Evolutionary conservation across 2,329 filamentous ascomycete genomes (phyloP).

Genomic region (Penicillium thymicola): DNA sequence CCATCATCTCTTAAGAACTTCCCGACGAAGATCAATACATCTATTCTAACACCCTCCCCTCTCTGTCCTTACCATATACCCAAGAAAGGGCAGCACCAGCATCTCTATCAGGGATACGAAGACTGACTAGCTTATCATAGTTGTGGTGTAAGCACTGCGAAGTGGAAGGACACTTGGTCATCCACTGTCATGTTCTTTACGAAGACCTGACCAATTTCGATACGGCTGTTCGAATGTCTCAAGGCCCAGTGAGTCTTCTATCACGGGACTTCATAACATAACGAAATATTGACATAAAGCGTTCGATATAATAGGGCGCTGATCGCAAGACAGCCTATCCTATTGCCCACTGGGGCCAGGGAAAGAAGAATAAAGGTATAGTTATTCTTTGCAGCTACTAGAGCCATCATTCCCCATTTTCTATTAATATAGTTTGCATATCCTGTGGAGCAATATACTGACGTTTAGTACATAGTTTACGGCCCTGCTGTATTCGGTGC

Average conservation of each 20-base stretch:
- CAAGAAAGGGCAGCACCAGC: too few species aligned
- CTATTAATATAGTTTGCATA: background rate
- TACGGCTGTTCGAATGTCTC: background rate
- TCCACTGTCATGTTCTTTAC: background rate
- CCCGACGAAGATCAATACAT: background rate
- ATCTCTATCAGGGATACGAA: background rate
- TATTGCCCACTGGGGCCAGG: background rate
- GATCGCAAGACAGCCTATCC: background rate
- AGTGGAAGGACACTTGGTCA: background rate
- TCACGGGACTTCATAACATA: background rate
- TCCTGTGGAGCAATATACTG: background rate
- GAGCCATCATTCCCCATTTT: background rate
- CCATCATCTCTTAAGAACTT: background rate
- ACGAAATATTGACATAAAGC: background rate
- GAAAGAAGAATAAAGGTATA: background rate
- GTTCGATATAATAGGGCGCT: background rate
- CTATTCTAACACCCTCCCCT: background rate
- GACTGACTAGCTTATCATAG: background rate
- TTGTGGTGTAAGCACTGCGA: background rate
- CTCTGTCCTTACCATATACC: background rate
- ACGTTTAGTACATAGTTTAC: background rate
- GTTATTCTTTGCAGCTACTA: background rate
- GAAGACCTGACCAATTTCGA: background rate
- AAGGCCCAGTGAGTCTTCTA: background rate
- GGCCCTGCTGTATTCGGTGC: background rate